phyloP scores from a whole-genome alignment of 2,329 filamentous ascomycete species.

The Aspergillus quadrilineatus region DNA sequence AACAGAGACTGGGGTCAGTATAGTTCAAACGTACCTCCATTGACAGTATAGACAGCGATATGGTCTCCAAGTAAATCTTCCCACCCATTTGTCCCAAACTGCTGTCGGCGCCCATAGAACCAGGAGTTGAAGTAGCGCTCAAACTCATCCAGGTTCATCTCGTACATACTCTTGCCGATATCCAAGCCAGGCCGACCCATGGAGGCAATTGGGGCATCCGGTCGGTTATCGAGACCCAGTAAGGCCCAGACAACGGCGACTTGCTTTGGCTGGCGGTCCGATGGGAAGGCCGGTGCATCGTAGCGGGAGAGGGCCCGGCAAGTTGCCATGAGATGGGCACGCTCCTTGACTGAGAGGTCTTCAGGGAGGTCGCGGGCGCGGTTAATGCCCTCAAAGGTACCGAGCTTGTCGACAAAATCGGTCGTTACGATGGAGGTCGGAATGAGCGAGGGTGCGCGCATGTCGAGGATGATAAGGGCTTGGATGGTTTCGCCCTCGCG shows the following conservation, averaged over 20 bases:
- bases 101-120: constrained; percentile 4
- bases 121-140: constrained; percentile 5
- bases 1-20: neutral
- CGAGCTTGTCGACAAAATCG: constrained; percentile 9
- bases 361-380: constrained; percentile 2
- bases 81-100: constrained; percentile 12
- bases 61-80: neutral
- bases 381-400: neutral
- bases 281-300: neutral
- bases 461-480: constrained; percentile 7
- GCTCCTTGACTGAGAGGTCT: neutral
- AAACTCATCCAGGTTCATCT: constrained; percentile 3
- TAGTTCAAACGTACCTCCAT: constrained; percentile 1
- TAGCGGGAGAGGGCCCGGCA: neutral
- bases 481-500: constrained; percentile 4
- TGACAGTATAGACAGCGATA: constrained; percentile 1
- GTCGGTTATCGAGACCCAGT: neutral
- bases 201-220: neutral
- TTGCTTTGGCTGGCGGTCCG: neutral
- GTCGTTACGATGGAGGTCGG: constrained; percentile 1
- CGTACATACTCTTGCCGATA: constrained; percentile 1
- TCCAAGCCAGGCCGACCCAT: neutral
- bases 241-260: neutral
- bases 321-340: neutral
- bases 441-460: constrained; percentile 3